Base-by-base conservation (phyloP, 169 alveolate species). In the Babesia bigemina region DNA sequence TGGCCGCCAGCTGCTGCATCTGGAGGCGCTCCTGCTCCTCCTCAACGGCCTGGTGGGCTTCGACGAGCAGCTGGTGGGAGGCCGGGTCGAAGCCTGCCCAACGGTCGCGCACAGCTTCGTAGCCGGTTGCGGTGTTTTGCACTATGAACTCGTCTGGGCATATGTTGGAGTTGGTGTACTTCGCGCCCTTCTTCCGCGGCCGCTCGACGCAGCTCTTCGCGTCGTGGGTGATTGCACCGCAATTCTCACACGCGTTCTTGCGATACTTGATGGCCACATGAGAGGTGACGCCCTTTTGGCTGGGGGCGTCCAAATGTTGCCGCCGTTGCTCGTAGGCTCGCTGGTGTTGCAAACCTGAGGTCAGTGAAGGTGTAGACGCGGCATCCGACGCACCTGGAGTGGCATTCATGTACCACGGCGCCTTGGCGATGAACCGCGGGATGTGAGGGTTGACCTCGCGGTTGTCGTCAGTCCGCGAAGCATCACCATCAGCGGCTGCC, bases 161-260 rank as follows among this genome's bases (percentile, higher is more conserved):
- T 48, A 96, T 87, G 82, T 96, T 92, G 60, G 87, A 81, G 42
- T 93, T 92, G n/a, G 95, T 91, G 84, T 78, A 95, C 87, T 97
- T 95, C 10, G 99, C 99, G n/a, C 98, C 98, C 67, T 91, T 85
- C 87, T 95, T 94, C 67, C 99, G 85, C 29, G 99, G 99, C 42
- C 99, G 92, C 72, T 97, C 99, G 56, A 94, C 88, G 76, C 99
- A 98, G 67, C 92, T 96, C 90, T 96, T 97, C 70, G 93, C 96
- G 71, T 92, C 91, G 85, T 98, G 99, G 42, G 99, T 96, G 77
- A 92, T 87, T 11, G 99, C 98, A 14, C 99, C 99, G 92, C 99
- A 98, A 89, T 98, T 98, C 58, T 93, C 95, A 62, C 99, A 98
- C n/a, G 99, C 99, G 4, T 98, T 98, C 72, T 95, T 95, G 76